These are phyloP conservation scores for Ogataea ganodermae DNA, from an alignment of 805 yeast genomes.

Conservation along the genomic window DNA sequence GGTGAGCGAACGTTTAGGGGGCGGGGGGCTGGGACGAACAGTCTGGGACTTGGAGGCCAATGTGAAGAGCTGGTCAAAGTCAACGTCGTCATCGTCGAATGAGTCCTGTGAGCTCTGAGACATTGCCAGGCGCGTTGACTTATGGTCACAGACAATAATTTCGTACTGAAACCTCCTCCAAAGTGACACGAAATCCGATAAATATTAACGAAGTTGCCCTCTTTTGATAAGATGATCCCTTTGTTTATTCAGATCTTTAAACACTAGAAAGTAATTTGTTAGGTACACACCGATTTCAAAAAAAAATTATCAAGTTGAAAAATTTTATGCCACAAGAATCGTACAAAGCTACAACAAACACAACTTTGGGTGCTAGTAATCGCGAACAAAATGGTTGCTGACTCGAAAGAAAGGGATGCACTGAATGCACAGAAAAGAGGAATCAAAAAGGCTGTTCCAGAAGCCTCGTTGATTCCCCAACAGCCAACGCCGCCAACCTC, in stretches of 20 bases:
- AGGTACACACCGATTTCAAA: conserved; percentile 12
- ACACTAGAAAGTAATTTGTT: neutral
- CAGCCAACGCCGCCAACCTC: conserved; percentile 83
- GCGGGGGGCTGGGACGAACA: neutral
- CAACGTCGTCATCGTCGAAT: conserved; percentile 36
- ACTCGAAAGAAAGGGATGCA: conserved; percentile 49
- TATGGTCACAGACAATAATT: too few species aligned
- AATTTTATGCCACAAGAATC: conserved; percentile 10
- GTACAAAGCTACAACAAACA: neutral
- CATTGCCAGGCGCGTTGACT: conserved; percentile 3
- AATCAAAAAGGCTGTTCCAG: conserved; percentile 31
- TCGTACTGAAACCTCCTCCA: too few species aligned
- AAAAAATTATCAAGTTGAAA: conserved; percentile 7
- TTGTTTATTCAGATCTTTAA: neutral
- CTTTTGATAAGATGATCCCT: neutral
- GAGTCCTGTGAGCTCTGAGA: conserved; percentile 28
- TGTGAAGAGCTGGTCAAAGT: conserved; percentile 27
- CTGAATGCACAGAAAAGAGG: conserved; percentile 33
- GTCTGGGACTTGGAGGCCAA: conserved; percentile 14
- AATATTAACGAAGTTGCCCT: too few species aligned
- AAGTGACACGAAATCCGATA: too few species aligned
- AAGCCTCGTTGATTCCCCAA: conserved; percentile 80
- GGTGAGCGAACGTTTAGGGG: neutral
- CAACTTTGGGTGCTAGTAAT: neutral
- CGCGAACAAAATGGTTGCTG: conserved; percentile 41